Percentiles rank a stretch among this genome's conserved stretches.
phyloP scores from a whole-genome alignment of 2,329 filamentous ascomycete genomes.

The Colletotrichum graminicola region DNA sequence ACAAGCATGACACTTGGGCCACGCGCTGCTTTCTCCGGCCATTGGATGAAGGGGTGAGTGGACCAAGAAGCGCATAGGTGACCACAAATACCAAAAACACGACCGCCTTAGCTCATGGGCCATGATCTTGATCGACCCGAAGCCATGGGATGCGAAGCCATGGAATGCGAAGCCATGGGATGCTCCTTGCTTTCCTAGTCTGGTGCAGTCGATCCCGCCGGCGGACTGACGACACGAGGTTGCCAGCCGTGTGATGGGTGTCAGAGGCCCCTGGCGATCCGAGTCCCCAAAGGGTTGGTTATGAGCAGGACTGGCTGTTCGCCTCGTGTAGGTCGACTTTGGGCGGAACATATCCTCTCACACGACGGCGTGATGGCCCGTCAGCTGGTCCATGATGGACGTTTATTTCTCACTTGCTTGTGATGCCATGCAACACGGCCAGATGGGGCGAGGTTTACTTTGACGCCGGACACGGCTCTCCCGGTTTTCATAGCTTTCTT shows the following conservation, averaged over 20 bases:
- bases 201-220: background rate
- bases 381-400: background rate
- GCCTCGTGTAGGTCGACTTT: background rate
- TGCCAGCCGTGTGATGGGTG: background rate
- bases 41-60: background rate
- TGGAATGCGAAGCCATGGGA: background rate
- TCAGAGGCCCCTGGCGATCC: background rate
- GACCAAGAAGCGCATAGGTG: no score
- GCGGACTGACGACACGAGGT: no score
- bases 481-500: background rate
- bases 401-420: background rate
- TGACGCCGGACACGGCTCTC: background rate
- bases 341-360: background rate
- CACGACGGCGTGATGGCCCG: background rate
- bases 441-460: background rate
- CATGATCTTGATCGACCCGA: background rate
- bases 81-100: background rate
- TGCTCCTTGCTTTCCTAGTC: background rate
- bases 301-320: constrained; percentile 1
- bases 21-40: background rate
- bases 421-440: background rate
- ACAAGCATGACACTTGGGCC: constrained; percentile 9
- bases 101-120: background rate
- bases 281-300: background rate
- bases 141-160: background rate